Conservation (phyloP, 2,329 filamentous ascomycete genomes). For the Pyrenophora teres region DNA sequence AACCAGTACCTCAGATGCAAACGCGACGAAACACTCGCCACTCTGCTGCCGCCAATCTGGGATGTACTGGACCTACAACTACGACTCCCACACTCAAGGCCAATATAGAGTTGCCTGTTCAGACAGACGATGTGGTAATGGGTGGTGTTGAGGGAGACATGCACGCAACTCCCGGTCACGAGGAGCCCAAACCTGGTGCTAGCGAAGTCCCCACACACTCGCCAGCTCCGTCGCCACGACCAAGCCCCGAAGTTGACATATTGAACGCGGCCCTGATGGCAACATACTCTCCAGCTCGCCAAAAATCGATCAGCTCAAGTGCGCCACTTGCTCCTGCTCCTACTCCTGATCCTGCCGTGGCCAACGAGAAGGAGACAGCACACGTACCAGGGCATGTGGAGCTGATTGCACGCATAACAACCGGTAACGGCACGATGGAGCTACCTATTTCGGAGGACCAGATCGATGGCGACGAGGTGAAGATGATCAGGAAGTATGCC, state of each 20-base stretch:
- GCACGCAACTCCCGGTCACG: not conserved
- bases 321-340: not conserved
- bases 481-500: conserved; percentile 13
- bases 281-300: not conserved
- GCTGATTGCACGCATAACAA: conserved; percentile 10
- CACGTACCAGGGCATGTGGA: conserved; percentile 6
- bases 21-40: conserved; percentile 22
- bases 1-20: conserved; percentile 3
- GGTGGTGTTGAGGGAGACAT: not conserved
- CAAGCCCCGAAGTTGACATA: not conserved
- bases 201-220: not conserved
- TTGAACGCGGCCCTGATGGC: not conserved
- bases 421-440: conserved; percentile 3
- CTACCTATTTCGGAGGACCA: conserved; percentile 8
- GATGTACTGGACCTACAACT: not conserved
- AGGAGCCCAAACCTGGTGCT: not conserved
- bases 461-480: conserved; percentile 6
- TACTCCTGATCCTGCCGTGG: not conserved
- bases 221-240: not conserved
- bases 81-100: not conserved
- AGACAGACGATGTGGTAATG: not conserved
- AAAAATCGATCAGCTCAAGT: not conserved
- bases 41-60: conserved; percentile 5
- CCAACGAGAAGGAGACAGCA: not conserved
- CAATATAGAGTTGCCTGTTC: too few relatives aligned